Conservation (phyloP, 2,329 filamentous ascomycete genomes). For the Colletotrichum nymphaeae region DNA sequence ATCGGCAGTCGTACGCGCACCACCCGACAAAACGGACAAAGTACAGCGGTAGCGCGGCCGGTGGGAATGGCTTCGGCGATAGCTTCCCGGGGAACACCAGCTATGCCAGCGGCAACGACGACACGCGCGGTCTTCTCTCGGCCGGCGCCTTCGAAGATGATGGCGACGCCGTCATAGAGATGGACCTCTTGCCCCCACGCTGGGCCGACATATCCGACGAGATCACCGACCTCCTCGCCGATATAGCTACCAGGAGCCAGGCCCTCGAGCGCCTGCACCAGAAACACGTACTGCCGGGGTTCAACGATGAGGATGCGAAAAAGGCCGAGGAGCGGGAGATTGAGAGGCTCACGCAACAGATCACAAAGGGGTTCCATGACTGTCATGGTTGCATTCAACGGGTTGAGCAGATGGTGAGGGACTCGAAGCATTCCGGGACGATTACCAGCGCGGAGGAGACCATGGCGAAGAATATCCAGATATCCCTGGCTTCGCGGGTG, state of each 20-base stretch:
- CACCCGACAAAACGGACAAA: conserved; percentile 89
- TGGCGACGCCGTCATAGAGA: conserved; percentile 96
- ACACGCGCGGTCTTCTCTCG: conserved; percentile 84
- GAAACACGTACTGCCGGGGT: conserved; percentile 95
- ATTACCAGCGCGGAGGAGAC: conserved; percentile 88
- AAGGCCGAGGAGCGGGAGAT: conserved; percentile 89
- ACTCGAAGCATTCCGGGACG: conserved; percentile 77
- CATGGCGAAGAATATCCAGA: conserved; percentile 97
- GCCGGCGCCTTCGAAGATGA: conserved; percentile 83
- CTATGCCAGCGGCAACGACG: conserved; percentile 56
- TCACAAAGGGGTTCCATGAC: conserved; percentile 88
- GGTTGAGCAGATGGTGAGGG: conserved; percentile 87
- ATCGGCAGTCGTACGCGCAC: conserved; percentile 97
- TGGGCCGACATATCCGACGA: conserved; percentile 98
- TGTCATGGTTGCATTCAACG: conserved; percentile 91
- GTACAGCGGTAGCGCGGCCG: conserved; percentile 63
- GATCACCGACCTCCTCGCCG: conserved; percentile 83
- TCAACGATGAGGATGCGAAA: conserved; percentile 94
- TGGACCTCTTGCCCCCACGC: conserved; percentile 93
- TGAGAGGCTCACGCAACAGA: conserved; percentile 88
- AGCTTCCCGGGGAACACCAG: conserved; percentile 61
- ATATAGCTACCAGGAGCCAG: conserved; percentile 85
- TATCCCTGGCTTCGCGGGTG: conserved; percentile 86
- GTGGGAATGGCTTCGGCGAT: conserved; percentile 70
- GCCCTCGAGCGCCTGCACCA: conserved; percentile 93